Base-by-base conservation (phyloP, 2,329 filamentous ascomycete species). In the Nothophoma quercina region DNA sequence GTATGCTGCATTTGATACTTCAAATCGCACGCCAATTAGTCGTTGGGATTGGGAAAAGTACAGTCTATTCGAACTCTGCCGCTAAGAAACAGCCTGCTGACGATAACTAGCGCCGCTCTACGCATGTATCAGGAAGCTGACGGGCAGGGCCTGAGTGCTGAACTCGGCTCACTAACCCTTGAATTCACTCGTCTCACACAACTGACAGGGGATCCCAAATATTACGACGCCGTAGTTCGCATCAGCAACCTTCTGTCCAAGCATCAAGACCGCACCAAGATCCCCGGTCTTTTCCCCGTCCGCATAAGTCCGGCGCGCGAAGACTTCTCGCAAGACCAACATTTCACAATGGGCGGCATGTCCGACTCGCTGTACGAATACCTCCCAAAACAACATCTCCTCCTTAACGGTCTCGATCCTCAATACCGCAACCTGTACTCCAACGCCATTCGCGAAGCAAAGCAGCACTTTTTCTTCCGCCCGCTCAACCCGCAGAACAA, bases 341-440 rank as follows among this genome's bases (percentile, higher is more conserved):
- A 62, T 0, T 86, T 81, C 63, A 81, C 81, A 0, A 75, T 86
- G 55, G 82, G 83, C 13, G 81, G 78, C 15, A 80, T 82, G 77
- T 77, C 80, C 2, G 83, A 85, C 66, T 84, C 81, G 7, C 71
- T 82, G 0, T 85, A 85, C 61, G 83, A 85, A 59, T 85, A 85
- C 57, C 69, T 86, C 12, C 81, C 83, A 0, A 85, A 86, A 68
- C 65, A 93, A 77, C 89, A 88, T 67, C 76, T 95, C 10, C 82
- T 96, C 5, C 83, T 96, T 2, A 90, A 90, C 51, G 92, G 91
- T 1, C 79, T 86, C 1, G 85, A 88, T 57, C 76, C 81, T 23
- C 89, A 91, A 69, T 96, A 96, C 72, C 79, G 82, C 55, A 82
- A 81, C 16, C 83, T 96, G 75, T 91, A 96, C 69, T 80, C 88